Evolutionary conservation across 495 filamentous ascomycete genomes (phyloP).

Genomic region (Talaromyces borbonicus): DNA sequence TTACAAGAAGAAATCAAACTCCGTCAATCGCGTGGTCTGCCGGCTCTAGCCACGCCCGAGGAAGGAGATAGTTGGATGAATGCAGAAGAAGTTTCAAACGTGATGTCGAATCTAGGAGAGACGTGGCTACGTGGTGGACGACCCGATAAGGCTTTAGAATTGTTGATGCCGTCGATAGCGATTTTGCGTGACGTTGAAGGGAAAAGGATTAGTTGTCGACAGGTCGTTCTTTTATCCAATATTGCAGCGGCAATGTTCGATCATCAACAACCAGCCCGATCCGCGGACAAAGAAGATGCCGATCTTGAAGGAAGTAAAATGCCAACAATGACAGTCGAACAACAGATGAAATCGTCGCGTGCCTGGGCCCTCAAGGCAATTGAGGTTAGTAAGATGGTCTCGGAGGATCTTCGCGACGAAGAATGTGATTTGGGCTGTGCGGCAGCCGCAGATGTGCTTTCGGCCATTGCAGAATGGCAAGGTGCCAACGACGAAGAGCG

Average conservation of each 20-base stretch:
- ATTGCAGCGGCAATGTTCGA: constrained; percentile 26
- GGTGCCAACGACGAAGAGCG: constrained; percentile 55
- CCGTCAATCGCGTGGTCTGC: constrained; percentile 50
- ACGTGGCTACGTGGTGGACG: constrained; percentile 6
- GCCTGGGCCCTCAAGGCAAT: constrained; percentile 72
- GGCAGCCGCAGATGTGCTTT: constrained; percentile 76
- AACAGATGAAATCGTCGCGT: constrained; percentile 42
- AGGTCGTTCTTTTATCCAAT: constrained; percentile 49
- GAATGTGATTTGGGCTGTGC: constrained; percentile 85
- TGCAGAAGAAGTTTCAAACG: neutral
- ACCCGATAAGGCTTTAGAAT: constrained; percentile 65
- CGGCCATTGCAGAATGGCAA: constrained; percentile 64
- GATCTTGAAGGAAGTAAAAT: neutral
- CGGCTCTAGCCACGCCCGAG: constrained; percentile 24
- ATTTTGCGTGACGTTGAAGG: constrained; percentile 35
- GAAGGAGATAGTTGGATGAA: constrained; percentile 34
- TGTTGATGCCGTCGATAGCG: constrained; percentile 75
- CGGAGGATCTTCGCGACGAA: constrained; percentile 50
- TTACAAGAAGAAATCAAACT: constrained; percentile 61
- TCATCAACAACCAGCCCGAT: too few species aligned
- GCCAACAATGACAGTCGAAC: neutral
- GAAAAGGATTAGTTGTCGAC: constrained; percentile 50
- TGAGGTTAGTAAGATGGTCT: constrained; percentile 44
- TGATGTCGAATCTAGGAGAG: constrained; percentile 4
- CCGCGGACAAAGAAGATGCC: neutral